These are phyloP conservation scores for Cyclaneusma minus DNA, from an alignment of 2,329 filamentous ascomycete species.

Conservation along the genomic window DNA sequence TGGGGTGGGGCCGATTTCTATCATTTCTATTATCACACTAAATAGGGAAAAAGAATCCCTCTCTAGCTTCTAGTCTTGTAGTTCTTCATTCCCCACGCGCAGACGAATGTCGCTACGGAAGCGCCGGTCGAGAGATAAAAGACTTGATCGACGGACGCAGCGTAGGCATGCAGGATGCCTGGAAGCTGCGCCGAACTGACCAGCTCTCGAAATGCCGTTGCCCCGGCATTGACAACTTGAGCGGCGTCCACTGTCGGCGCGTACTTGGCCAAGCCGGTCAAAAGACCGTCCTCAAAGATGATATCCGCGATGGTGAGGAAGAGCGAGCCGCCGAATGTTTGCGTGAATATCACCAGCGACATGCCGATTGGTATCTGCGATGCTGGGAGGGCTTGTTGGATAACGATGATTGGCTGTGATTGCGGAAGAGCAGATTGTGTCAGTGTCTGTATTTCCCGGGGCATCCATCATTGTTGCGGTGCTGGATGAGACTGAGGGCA, in stretches of 20 bases:
- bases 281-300: conserved; percentile 18
- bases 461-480: neutral
- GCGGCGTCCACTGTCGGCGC: conserved; percentile 18
- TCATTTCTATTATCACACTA: neutral
- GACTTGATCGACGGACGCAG: conserved; percentile 20
- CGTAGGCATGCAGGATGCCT: conserved; percentile 25
- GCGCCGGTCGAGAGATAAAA: conserved; percentile 25
- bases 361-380: conserved; percentile 17
- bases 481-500: no score
- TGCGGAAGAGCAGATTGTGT: conserved; percentile 1
- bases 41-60: neutral
- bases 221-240: conserved; percentile 23
- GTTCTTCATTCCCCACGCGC: neutral
- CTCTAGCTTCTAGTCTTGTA: neutral
- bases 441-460: neutral
- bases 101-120: neutral
- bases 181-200: conserved; percentile 18
- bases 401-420: conserved; percentile 15
- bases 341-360: conserved; percentile 19
- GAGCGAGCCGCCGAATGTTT: conserved; percentile 17
- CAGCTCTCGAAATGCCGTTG: conserved; percentile 21
- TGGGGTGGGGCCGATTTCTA: neutral
- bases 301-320: conserved; percentile 16
- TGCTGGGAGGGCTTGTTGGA: conserved; percentile 16
- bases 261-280: conserved; percentile 15